Percentiles rank a stretch among this genome's conserved stretches.
Evolutionary conservation across 2,329 filamentous ascomycete species (phyloP).

Genomic region (Neonectria sp.): DNA sequence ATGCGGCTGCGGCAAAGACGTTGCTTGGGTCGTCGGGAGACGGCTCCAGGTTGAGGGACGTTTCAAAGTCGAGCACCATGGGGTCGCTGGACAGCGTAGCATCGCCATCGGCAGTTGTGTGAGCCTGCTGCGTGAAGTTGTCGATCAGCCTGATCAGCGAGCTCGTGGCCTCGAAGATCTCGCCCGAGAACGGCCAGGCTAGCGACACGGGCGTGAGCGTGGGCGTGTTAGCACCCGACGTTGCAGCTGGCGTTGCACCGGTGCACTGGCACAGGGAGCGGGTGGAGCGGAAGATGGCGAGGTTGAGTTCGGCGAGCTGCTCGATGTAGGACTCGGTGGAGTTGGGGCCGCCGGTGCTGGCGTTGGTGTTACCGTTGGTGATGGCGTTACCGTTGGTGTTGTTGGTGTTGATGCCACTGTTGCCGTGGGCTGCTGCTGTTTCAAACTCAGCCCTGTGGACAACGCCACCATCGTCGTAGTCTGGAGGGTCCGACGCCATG

Average conservation of each 20-base stretch:
- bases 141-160: slow-evolving; percentile 8
- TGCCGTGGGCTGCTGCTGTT: background rate
- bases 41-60: background rate
- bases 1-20: background rate
- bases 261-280: background rate
- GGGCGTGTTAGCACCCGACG: background rate
- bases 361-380: background rate
- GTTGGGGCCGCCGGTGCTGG: background rate
- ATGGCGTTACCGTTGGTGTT: background rate
- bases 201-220: background rate
- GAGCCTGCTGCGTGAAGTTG: background rate
- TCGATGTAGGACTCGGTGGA: slow-evolving; percentile 3
- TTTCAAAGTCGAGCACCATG: slow-evolving; percentile 4
- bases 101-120: background rate
- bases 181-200: background rate
- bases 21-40: background rate
- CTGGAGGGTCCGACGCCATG: background rate
- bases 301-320: slow-evolving; percentile 4
- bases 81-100: background rate
- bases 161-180: slow-evolving; percentile 8
- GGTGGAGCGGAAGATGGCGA: slow-evolving; percentile 6
- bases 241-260: too few species aligned
- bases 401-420: background rate
- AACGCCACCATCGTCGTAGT: background rate
- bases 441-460: slow-evolving; percentile 4